These are phyloP conservation scores for Fremontodendron californicum DNA, from an alignment of 345 rosid species.

Conservation along the genomic window DNA sequence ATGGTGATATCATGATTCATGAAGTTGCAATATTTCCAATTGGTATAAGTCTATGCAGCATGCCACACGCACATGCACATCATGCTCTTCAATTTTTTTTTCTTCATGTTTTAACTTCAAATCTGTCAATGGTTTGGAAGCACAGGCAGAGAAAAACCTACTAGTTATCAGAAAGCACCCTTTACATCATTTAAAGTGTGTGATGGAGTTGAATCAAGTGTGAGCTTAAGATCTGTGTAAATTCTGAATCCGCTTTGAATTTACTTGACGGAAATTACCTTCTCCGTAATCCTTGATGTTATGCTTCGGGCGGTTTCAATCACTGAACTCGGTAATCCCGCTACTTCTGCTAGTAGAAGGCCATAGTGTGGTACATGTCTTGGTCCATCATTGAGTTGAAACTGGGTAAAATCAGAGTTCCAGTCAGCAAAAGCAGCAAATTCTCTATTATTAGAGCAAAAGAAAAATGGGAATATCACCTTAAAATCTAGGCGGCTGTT, in stretches of 20 bases:
- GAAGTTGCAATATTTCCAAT: neutral
- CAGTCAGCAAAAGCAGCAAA: neutral
- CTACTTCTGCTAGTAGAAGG: conserved; percentile 76
- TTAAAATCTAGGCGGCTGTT: conserved; percentile 83
- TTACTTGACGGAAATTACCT: conserved; percentile 33
- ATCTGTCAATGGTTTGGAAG: neutral
- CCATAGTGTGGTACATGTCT: conserved; percentile 78
- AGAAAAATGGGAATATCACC: conserved; percentile 15
- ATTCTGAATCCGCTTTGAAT: neutral
- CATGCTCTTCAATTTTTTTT: too few species aligned
- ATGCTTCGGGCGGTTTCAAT: conserved; percentile 75
- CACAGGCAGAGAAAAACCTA: neutral
- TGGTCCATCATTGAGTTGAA: conserved; percentile 78
- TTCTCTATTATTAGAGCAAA: neutral
- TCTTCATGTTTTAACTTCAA: neutral
- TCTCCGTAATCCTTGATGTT: conserved; percentile 57
- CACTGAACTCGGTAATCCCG: conserved; percentile 80
- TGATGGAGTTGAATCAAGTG: neutral
- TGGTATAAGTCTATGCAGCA: too few species aligned
- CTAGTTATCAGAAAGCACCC: neutral
- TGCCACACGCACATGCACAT: too few species aligned
- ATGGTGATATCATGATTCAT: neutral
- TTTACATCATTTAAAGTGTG: neutral
- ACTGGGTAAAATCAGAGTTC: conserved; percentile 34
- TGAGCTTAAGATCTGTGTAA: neutral